Evolutionary conservation across 2,329 filamentous ascomycete genomes (phyloP).

Genomic region (Aspergillus felis): DNA sequence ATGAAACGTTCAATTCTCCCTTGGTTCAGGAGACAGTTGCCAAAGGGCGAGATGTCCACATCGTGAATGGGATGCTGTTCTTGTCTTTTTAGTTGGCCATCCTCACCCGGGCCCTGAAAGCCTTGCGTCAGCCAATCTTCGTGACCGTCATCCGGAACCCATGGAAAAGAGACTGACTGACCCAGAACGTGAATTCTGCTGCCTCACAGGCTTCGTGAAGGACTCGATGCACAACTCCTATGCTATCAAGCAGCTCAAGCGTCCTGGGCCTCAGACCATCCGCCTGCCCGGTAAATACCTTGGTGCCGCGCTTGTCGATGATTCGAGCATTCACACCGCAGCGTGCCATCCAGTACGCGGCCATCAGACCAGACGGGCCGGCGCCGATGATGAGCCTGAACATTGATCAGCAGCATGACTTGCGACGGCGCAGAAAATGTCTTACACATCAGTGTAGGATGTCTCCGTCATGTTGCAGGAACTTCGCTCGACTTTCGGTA

Average conservation of each 20-base stretch:
- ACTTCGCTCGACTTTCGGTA: neutral
- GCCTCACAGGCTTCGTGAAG: slow-evolving; percentile 66
- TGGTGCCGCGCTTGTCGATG: slow-evolving; percentile 43
- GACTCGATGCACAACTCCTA: slow-evolving; percentile 61
- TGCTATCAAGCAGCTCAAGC: slow-evolving; percentile 60
- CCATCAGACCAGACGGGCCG: slow-evolving; percentile 48
- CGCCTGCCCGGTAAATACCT: slow-evolving; percentile 27
- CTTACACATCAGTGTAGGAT: slow-evolving; percentile 10
- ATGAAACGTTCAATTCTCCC: slow-evolving; percentile 67
- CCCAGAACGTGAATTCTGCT: slow-evolving; percentile 57
- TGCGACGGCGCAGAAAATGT: neutral
- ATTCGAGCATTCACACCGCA: slow-evolving; percentile 48
- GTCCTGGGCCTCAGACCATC: slow-evolving; percentile 13
- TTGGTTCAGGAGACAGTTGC: slow-evolving; percentile 65
- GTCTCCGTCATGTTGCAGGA: neutral
- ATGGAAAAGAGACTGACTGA: slow-evolving; percentile 7
- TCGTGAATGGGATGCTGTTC: slow-evolving; percentile 59
- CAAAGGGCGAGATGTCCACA: slow-evolving; percentile 53
- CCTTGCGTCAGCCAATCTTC: neutral
- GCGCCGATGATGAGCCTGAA: slow-evolving; percentile 44
- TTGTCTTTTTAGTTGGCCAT: slow-evolving; percentile 55
- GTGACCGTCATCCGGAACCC: too few species aligned
- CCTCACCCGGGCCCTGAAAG: slow-evolving; percentile 35
- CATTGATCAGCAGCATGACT: neutral
- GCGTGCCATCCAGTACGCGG: slow-evolving; percentile 47